These are phyloP conservation scores for Tricholoma terreum DNA, from an alignment of 768 basidiomycete species.

Conservation along the genomic window DNA sequence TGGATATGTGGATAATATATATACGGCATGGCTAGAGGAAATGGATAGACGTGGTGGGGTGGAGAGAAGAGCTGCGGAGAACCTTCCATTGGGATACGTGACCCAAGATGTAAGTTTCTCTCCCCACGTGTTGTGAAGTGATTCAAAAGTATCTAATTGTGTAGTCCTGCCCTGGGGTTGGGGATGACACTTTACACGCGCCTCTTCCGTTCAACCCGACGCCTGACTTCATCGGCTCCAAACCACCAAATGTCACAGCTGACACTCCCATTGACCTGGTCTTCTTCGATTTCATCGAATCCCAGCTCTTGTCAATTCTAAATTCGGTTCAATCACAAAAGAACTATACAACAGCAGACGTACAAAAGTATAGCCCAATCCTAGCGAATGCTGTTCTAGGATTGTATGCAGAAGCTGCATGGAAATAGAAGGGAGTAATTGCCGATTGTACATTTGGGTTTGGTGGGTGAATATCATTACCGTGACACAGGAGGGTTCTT, in stretches of 20 bases:
- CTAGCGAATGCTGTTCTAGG: conserved; percentile 52
- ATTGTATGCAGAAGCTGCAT: conserved; percentile 48
- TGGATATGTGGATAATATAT: conserved; percentile 51
- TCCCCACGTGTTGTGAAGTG: neutral
- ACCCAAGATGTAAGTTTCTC: conserved; percentile 54
- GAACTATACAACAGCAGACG: conserved; percentile 51
- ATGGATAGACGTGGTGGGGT: conserved; percentile 43
- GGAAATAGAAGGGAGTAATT: conserved; percentile 41
- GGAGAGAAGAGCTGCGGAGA: conserved; percentile 40
- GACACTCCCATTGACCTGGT: conserved; percentile 66
- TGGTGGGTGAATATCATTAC: too few species aligned
- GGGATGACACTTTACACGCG: conserved; percentile 68
- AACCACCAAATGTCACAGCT: conserved; percentile 46
- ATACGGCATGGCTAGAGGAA: conserved; percentile 54
- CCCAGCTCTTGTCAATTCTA: conserved; percentile 47
- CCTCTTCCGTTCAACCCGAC: conserved; percentile 53
- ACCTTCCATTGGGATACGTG: conserved; percentile 72
- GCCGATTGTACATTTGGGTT: too few species aligned
- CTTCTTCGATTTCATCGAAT: conserved; percentile 68
- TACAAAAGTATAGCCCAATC: conserved; percentile 50
- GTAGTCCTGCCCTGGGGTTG: conserved; percentile 67
- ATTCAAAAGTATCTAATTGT: neutral
- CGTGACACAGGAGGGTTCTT: too few species aligned
- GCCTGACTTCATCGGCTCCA: conserved; percentile 60
- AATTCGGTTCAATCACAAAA: conserved; percentile 52